Conservation (phyloP, 179 eudicot species). For the Pouteria campechiana region DNA sequence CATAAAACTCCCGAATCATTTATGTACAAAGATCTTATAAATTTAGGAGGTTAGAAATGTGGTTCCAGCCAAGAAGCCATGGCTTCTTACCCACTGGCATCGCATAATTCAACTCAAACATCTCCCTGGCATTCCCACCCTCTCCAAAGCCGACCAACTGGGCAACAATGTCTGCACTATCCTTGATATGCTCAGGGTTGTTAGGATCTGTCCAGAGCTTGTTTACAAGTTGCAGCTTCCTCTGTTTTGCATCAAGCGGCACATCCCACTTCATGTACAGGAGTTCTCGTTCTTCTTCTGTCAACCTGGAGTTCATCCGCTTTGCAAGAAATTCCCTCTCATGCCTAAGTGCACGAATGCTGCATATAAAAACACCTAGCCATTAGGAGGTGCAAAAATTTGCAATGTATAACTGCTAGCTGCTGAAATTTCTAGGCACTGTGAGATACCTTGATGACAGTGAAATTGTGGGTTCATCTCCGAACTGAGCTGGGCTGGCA, state of each 20-base stretch:
- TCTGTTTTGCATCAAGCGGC: slow-evolving; percentile 74
- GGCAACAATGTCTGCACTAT: slow-evolving; percentile 87
- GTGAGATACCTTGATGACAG: slow-evolving; percentile 77
- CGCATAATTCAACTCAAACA: slow-evolving; percentile 89
- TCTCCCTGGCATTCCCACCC: slow-evolving; percentile 78
- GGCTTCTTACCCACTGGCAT: slow-evolving; percentile 63
- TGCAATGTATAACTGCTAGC: too few species aligned
- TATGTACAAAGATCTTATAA: too few species aligned
- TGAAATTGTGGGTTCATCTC: slow-evolving; percentile 68
- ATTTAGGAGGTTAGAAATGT: slow-evolving; percentile 26
- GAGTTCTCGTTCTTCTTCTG: slow-evolving; percentile 52
- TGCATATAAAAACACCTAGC: slow-evolving; percentile 11
- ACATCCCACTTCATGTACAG: slow-evolving; percentile 81
- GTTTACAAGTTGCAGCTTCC: slow-evolving; percentile 68
- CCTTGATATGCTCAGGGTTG: slow-evolving; percentile 50
- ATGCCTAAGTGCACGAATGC: slow-evolving; percentile 62
- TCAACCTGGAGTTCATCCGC: slow-evolving; percentile 47
- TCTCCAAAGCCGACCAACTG: slow-evolving; percentile 75
- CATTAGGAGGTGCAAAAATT: too few species aligned
- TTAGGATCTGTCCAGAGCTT: slow-evolving; percentile 80
- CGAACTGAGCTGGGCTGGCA: slow-evolving; percentile 64
- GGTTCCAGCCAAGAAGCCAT: slow-evolving; percentile 35
- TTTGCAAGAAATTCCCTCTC: slow-evolving; percentile 91
- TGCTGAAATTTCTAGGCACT: too few species aligned
- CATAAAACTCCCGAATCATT: too few species aligned